Evolutionary conservation across 1,284 basidiomycete species (phyloP).

Genomic region (Wallemia ichthyophaga): DNA sequence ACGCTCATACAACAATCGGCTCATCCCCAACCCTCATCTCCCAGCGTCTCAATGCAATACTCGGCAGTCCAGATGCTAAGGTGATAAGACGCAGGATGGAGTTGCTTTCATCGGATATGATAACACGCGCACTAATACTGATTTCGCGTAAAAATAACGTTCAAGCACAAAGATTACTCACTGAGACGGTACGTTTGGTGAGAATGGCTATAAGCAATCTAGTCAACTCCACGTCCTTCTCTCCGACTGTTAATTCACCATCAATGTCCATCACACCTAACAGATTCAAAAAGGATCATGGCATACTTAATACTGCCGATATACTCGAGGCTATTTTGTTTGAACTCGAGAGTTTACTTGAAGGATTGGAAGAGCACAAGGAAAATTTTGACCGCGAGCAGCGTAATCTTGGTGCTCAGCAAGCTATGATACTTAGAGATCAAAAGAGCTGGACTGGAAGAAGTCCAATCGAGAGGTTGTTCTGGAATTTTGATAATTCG

Average conservation of each 20-base stretch:
- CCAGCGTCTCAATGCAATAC: slow-evolving; percentile 3
- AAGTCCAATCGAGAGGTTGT: slow-evolving; percentile 54
- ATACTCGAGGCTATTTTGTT: slow-evolving; percentile 51
- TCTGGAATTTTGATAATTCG: slow-evolving; percentile 62
- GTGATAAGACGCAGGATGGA: slow-evolving; percentile 82
- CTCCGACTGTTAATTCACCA: slow-evolving; percentile 5
- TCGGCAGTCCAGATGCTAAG: slow-evolving; percentile 33
- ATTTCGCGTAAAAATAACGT: slow-evolving; percentile 58
- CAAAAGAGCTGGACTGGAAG: slow-evolving; percentile 74
- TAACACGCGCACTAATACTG: slow-evolving; percentile 61
- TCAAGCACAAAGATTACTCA: slow-evolving; percentile 57
- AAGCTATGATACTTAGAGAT: slow-evolving; percentile 73
- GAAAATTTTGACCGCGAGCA: slow-evolving; percentile 66
- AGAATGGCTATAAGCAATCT: slow-evolving; percentile 43
- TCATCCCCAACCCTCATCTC: slow-evolving; percentile 21
- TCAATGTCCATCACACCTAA: slow-evolving; percentile 5
- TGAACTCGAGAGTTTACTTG: slow-evolving; percentile 51
- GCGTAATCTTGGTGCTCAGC: slow-evolving; percentile 64
- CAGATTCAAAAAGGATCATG: neutral
- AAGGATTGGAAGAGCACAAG: slow-evolving; percentile 63
- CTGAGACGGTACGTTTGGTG: slow-evolving; percentile 61
- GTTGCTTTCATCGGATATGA: slow-evolving; percentile 72
- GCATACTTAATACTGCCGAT: slow-evolving; percentile 28
- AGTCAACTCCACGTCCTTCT: slow-evolving; percentile 15
- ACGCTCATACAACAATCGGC: slow-evolving; percentile 1